These are phyloP conservation scores for Penicillium pancosmium DNA, from an alignment of 495 filamentous ascomycete genomes.

Conservation along the genomic window DNA sequence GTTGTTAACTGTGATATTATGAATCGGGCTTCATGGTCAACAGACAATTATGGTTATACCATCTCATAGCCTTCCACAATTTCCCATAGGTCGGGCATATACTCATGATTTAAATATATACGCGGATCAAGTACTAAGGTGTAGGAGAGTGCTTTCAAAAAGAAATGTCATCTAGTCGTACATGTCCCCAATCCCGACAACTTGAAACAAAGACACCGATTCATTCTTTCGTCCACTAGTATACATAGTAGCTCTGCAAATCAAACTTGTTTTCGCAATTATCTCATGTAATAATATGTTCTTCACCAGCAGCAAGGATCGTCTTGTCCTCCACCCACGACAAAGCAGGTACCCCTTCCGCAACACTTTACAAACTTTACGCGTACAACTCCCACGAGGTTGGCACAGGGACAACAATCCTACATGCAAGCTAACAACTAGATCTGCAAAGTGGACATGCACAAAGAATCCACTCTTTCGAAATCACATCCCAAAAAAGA, in stretches of 20 bases:
- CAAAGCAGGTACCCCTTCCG: conserved; percentile 24
- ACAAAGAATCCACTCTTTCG: not conserved
- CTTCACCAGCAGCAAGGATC: not conserved
- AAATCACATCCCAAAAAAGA: not conserved
- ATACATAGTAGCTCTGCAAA: not conserved
- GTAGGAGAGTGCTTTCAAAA: no score
- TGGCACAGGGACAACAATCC: not conserved
- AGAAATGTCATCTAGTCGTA: no score
- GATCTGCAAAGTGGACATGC: not conserved
- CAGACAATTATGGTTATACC: conserved; percentile 21
- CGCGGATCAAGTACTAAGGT: no score
- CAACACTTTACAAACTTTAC: not conserved
- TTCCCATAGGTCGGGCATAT: conserved; percentile 20
- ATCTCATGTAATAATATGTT: conserved; percentile 14
- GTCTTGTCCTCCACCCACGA: not conserved
- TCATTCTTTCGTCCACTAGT: not conserved
- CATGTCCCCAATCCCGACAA: no score
- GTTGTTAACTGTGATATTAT: conserved; percentile 13
- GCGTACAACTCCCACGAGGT: conserved; percentile 7
- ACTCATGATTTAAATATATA: not conserved
- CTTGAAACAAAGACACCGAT: no score
- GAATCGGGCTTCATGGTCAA: conserved; percentile 18
- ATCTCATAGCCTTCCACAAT: conserved; percentile 13
- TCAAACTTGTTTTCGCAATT: no score
- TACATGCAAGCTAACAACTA: not conserved